phyloP scores from a whole-genome alignment of 177 flowering plant species.

The Vitis hybrid region DNA sequence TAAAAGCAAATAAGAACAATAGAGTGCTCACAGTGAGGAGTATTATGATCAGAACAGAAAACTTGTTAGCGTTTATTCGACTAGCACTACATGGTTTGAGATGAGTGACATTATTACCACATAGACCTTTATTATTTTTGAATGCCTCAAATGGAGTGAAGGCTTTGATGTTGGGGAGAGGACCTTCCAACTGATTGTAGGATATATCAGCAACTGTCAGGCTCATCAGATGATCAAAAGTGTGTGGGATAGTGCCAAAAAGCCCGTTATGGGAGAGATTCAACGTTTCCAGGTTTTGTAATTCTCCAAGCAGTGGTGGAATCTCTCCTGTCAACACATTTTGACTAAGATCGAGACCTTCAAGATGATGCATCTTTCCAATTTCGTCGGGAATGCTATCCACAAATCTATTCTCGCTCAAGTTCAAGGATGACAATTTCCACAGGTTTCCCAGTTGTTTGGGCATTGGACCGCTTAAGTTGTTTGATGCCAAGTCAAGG shows the following conservation, averaged over 20 bases:
- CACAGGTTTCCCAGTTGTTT: not conserved
- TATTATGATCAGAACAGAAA: not conserved
- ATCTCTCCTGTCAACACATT: slow-evolving; percentile 23
- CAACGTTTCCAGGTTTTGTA: slow-evolving; percentile 10
- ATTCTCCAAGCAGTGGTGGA: slow-evolving; percentile 17
- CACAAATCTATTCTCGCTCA: slow-evolving; percentile 9
- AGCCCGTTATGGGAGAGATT: not conserved
- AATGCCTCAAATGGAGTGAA: slow-evolving; percentile 16
- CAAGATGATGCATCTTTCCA: slow-evolving; percentile 2
- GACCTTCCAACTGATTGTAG: slow-evolving; percentile 27
- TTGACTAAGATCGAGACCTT: slow-evolving; percentile 20
- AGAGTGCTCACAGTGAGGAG: not conserved
- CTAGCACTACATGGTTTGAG: not conserved
- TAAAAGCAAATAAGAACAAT: not conserved
- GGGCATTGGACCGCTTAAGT: slow-evolving; percentile 8
- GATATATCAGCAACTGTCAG: slow-evolving; percentile 24
- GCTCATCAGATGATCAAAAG: slow-evolving; percentile 1
- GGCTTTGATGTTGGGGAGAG: slow-evolving; percentile 18
- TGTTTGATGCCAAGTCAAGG: slow-evolving; percentile 18
- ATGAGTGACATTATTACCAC: not conserved
- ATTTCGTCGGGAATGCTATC: slow-evolving; percentile 11
- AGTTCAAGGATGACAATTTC: slow-evolving; percentile 11
- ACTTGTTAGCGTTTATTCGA: not conserved
- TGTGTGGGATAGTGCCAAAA: too few species aligned
- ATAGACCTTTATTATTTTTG: slow-evolving; percentile 11